Conservation (phyloP, 108 stramenopile genomes). For the Fragilariopsis cylindrus region DNA sequence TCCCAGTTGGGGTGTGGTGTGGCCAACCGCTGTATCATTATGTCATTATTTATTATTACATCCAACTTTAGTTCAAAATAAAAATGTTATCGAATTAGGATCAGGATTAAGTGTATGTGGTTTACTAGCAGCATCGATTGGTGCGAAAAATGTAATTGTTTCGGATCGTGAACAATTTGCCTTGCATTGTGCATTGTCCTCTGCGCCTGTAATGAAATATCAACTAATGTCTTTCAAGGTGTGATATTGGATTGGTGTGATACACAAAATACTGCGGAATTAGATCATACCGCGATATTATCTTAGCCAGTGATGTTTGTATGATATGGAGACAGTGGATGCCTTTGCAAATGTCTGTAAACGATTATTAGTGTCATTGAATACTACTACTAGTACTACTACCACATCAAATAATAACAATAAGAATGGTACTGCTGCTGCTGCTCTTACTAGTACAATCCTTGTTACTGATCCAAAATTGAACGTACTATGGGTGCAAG, state of each 20-base stretch:
- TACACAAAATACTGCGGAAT: not conserved
- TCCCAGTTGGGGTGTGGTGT: conserved; percentile 51
- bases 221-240: conserved; percentile 12
- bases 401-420: too few relatives aligned
- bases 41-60: conserved; percentile 8
- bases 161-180: conserved; percentile 53
- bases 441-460: too few relatives aligned
- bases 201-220: conserved; percentile 38
- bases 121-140: not conserved
- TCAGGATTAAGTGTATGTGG: not conserved
- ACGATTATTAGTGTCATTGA: not conserved
- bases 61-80: conserved; percentile 17
- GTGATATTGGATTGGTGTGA: conserved; percentile 3
- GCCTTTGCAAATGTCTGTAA: conserved; percentile 7
- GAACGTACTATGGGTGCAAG: not conserved
- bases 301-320: conserved; percentile 29
- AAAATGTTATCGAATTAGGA: not conserved
- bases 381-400: not conserved
- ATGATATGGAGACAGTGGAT: conserved; percentile 10
- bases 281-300: not conserved
- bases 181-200: conserved; percentile 50
- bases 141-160: not conserved
- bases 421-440: too few relatives aligned
- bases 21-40: conserved; percentile 44
- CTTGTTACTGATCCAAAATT: not conserved